Evolutionary conservation across 257 asterid species (phyloP).

Genomic region (Solanum neorickii): DNA sequence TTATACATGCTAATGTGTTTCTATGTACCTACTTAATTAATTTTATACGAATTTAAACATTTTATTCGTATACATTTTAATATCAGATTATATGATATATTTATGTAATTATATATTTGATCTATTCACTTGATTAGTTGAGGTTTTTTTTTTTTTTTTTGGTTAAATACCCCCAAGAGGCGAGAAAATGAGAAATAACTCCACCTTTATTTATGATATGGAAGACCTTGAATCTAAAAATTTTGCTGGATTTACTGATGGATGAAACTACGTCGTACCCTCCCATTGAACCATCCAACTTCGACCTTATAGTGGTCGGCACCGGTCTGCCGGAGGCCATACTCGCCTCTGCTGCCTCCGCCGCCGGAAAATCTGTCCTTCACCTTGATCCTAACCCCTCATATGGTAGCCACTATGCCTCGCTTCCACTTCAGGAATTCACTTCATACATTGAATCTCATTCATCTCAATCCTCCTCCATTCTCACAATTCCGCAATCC

Average conservation of each 20-base stretch:
- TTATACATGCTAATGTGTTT: neutral
- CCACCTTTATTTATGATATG: neutral
- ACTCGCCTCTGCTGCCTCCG: conserved; percentile 67
- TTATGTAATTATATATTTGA: too few relatives aligned
- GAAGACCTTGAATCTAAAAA: neutral
- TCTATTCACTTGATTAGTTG: neutral
- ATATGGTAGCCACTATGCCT: conserved; percentile 32
- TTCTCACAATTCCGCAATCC: conserved; percentile 2
- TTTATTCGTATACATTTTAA: accelerated
- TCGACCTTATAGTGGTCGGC: conserved; percentile 75
- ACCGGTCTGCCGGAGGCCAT: conserved; percentile 84
- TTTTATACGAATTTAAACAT: too few relatives aligned
- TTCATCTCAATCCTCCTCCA: neutral
- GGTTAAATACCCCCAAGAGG: neutral
- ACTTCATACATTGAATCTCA: conserved; percentile 31
- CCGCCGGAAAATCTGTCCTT: conserved; percentile 70
- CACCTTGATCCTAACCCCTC: conserved; percentile 71
- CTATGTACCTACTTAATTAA: too few relatives aligned
- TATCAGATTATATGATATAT: neutral
- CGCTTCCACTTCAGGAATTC: conserved; percentile 38
- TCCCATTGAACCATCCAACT: conserved; percentile 59
- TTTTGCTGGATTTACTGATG: conserved; percentile 8
- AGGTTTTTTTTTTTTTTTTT: neutral
- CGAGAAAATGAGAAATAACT: neutral
- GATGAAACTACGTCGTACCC: conserved; percentile 50